Percentiles rank a stretch among this genome's conserved stretches.
These are phyloP conservation scores for Thalassiosira exigua DNA, from an alignment of 352 stramenopile genomes.

Conservation along the genomic window DNA sequence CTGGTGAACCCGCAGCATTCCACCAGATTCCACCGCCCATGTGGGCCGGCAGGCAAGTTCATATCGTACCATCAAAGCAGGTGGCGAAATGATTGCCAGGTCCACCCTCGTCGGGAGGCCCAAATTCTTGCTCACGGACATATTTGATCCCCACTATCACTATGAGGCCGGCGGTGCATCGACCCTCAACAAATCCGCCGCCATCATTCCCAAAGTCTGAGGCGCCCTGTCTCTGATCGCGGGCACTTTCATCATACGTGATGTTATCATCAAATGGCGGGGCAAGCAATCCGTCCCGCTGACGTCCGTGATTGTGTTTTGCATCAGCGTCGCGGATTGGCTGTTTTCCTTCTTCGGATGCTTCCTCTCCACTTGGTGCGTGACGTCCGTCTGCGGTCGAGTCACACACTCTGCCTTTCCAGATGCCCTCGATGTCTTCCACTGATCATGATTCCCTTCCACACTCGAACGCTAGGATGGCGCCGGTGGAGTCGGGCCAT, in stretches of 20 bases:
- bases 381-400: no score
- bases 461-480: slow-evolving; percentile 17
- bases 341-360: slow-evolving; percentile 7
- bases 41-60: no score
- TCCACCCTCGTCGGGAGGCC: no score
- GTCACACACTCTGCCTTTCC: not conserved
- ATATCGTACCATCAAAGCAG: no score
- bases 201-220: slow-evolving; percentile 17
- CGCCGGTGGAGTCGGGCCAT: not conserved
- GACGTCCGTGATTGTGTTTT: slow-evolving; percentile 20
- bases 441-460: not conserved
- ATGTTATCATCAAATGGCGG: slow-evolving; percentile 18
- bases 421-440: not conserved
- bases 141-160: no score
- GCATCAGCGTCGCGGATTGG: slow-evolving; percentile 27
- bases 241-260: slow-evolving; percentile 10
- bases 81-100: no score
- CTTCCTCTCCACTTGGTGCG: slow-evolving; percentile 33
- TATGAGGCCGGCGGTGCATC: no score
- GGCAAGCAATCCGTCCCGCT: slow-evolving; percentile 4
- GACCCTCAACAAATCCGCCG: not conserved
- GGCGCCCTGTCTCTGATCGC: slow-evolving; percentile 14
- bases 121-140: no score
- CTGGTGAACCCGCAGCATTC: no score
- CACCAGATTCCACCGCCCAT: no score